Conservation (phyloP, 2,329 filamentous ascomycete genomes). For the Drechslerella coelobrocha region DNA sequence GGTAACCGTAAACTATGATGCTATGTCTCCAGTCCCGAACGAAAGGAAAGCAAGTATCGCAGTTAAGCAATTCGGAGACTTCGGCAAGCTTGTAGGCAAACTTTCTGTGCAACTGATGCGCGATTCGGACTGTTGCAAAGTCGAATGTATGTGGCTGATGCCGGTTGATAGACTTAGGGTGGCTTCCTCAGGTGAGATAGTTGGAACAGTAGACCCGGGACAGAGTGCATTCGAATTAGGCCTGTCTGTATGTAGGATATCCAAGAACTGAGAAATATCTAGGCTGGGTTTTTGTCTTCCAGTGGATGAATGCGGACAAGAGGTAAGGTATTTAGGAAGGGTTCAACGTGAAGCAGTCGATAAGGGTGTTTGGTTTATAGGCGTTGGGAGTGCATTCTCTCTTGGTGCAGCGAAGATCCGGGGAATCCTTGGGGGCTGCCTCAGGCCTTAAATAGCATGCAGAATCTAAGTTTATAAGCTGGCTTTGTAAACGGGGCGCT, state of each 20-base stretch:
- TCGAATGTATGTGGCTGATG: constrained; percentile 8
- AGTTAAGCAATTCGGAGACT: constrained; percentile 41
- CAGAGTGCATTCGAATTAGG: constrained; percentile 30
- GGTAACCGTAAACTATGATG: not conserved
- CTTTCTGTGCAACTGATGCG: not conserved
- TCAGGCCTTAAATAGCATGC: constrained; percentile 23
- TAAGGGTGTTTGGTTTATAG: no score
- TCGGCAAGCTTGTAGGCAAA: not conserved
- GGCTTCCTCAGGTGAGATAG: constrained; percentile 31
- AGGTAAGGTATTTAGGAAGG: no score
- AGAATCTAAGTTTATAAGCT: constrained; percentile 1
- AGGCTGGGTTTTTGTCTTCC: no score
- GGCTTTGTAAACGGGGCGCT: not conserved
- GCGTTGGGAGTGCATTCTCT: constrained; percentile 2
- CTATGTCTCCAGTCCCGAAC: not conserved
- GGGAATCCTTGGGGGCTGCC: constrained; percentile 32
- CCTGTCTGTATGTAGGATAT: not conserved
- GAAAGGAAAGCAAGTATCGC: no score
- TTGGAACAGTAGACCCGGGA: constrained; percentile 13
- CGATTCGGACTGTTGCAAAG: not conserved
- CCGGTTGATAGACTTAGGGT: constrained; percentile 14
- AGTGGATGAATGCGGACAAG: no score
- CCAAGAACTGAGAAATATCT: not conserved
- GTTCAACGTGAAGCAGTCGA: no score
- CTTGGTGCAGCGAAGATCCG: constrained; percentile 48